These are phyloP conservation scores for Colletotrichum melonis DNA, from an alignment of 2,329 filamentous ascomycete genomes.

Conservation along the genomic window DNA sequence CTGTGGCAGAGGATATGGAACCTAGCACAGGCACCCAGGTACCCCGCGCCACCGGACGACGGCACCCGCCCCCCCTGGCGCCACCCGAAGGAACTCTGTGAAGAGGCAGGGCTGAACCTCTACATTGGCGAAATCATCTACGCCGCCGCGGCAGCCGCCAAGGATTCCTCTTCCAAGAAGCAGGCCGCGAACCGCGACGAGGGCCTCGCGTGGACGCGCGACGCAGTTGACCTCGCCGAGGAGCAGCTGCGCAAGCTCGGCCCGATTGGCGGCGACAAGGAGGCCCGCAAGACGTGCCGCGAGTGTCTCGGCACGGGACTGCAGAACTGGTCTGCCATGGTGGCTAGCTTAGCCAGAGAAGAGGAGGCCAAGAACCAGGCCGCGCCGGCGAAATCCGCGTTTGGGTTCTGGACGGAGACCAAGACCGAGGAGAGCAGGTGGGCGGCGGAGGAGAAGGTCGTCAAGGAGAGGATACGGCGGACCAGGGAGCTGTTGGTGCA, in stretches of 20 bases:
- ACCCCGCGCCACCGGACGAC: conserved; percentile 76
- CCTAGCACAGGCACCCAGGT: conserved; percentile 63
- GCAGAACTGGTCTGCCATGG: conserved; percentile 87
- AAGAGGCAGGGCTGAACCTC: conserved; percentile 86
- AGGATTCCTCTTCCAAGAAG: conserved; percentile 47
- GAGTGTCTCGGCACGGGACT: conserved; percentile 83
- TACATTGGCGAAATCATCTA: conserved; percentile 97
- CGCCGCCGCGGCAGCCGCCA: conserved; percentile 56
- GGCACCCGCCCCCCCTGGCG: conserved; percentile 77
- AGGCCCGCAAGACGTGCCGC: conserved; percentile 69
- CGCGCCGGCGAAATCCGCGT: conserved; percentile 42
- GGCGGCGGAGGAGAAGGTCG: conserved; percentile 66
- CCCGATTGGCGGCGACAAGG: conserved; percentile 1
- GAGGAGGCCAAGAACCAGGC: conserved; percentile 54
- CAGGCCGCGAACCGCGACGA: conserved; percentile 63
- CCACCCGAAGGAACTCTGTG: conserved; percentile 75
- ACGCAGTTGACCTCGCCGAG: conserved; percentile 85
- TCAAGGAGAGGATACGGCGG: conserved; percentile 62
- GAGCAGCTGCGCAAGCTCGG: conserved; percentile 66
- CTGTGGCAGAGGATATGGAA: conserved; percentile 35
- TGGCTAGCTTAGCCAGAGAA: conserved; percentile 69
- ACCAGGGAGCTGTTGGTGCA: conserved; percentile 65
- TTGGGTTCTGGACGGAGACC: conserved; percentile 53
- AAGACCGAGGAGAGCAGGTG: conserved; percentile 57
- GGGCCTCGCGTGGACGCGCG: conserved; percentile 89